Evolutionary conservation across 441 rosid genomes (phyloP).

Genomic region (Gossypium schwendimanii): DNA sequence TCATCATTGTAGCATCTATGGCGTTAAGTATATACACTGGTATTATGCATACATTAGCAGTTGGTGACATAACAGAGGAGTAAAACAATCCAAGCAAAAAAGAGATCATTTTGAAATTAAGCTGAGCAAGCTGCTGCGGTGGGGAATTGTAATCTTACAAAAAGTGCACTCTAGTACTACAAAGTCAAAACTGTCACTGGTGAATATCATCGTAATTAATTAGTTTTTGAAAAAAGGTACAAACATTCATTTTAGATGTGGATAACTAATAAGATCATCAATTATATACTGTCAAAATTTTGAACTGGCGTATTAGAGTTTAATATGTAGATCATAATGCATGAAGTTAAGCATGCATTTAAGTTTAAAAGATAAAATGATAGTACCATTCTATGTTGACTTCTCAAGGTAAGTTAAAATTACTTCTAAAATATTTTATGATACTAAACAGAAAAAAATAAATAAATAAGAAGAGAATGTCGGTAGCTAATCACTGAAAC

Average conservation of each 20-base stretch:
- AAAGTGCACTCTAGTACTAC: not conserved
- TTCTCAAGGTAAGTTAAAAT: no score
- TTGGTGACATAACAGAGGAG: not conserved
- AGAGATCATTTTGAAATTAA: not conserved
- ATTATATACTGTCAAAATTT: not conserved
- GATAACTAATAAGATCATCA: not conserved
- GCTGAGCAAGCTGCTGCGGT: not conserved
- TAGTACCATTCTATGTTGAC: not conserved
- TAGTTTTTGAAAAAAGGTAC: not conserved
- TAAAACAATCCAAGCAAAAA: not conserved
- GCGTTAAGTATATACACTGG: not conserved
- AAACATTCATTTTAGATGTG: not conserved
- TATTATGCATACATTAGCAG: not conserved
- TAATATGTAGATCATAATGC: not conserved
- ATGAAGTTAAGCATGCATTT: not conserved
- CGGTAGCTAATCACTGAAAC: not conserved
- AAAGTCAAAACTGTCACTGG: not conserved
- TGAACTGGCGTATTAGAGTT: not conserved
- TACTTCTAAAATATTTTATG: constrained; percentile 24
- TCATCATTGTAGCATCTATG: not conserved
- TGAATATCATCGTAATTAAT: not conserved
- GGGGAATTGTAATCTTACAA: not conserved
- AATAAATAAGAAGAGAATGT: not conserved
- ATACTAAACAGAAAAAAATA: not conserved
- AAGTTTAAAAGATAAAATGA: not conserved